phyloP scores from a whole-genome alignment of 495 filamentous ascomycete genomes.

The Penicillium bovifimosum region DNA sequence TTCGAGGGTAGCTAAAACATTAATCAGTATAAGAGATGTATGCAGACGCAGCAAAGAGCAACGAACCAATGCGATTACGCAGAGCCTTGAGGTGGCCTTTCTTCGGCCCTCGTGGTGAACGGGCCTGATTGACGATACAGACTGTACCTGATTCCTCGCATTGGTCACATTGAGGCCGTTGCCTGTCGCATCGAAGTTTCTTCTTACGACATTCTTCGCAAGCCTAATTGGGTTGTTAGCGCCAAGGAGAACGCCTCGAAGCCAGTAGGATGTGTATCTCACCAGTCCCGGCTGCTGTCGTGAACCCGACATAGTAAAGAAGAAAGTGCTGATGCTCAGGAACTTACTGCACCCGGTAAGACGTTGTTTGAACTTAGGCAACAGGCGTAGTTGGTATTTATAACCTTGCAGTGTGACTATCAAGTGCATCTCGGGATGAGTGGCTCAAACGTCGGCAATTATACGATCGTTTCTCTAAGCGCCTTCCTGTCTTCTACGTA shows the following conservation, averaged over 20 bases:
- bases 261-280: background rate
- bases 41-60: too few relatives aligned
- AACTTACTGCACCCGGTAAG: background rate
- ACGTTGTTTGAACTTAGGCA: too few relatives aligned
- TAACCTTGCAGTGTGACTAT: background rate
- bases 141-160: constrained; percentile 11
- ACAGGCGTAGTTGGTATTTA: background rate
- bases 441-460: background rate
- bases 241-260: background rate
- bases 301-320: background rate
- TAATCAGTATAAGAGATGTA: too few relatives aligned
- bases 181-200: constrained; percentile 16
- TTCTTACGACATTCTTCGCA: constrained; percentile 19
- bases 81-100: constrained; percentile 15
- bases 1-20: constrained; percentile 4
- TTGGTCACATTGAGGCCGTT: constrained; percentile 11
- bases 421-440: background rate
- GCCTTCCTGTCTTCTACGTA: background rate
- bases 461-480: background rate
- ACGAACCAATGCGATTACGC: constrained; percentile 13
- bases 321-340: background rate
- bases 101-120: constrained; percentile 13
- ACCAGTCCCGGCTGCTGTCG: constrained; percentile 11
- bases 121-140: constrained; percentile 9
- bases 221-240: background rate